Percentiles rank a stretch among this genome's conserved stretches.
Evolutionary conservation across 345 rosid genomes (phyloP).

Genomic region (Eutrema yunnanense): DNA sequence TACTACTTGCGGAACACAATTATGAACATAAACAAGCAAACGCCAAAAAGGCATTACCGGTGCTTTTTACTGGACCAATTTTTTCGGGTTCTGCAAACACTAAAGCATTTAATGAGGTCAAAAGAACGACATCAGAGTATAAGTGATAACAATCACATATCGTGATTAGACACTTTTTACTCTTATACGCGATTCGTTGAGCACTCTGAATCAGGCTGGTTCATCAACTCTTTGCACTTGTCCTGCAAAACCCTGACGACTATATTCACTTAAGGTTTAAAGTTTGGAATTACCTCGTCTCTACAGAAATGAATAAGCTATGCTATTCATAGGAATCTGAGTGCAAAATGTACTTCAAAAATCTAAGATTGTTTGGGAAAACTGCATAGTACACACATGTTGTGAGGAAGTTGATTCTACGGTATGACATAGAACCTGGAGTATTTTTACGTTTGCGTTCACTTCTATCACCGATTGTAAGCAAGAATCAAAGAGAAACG

Average conservation of each 20-base stretch:
- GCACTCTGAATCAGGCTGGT: slow-evolving; percentile 48
- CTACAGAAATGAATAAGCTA: neutral
- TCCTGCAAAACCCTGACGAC: slow-evolving; percentile 29
- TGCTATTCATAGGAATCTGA: neutral
- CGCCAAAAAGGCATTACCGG: neutral
- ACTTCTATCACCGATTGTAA: slow-evolving; percentile 1
- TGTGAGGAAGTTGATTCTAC: slow-evolving; percentile 27
- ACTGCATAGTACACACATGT: slow-evolving; percentile 27
- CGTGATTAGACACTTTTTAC: neutral
- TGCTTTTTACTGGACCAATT: neutral
- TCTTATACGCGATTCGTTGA: slow-evolving; percentile 35
- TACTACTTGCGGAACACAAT: neutral
- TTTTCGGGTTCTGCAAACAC: neutral
- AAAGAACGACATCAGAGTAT: neutral
- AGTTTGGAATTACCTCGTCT: neutral
- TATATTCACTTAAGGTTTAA: neutral
- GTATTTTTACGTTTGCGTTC: neutral
- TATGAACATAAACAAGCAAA: neutral
- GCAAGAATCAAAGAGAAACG: slow-evolving; percentile 2
- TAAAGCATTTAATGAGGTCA: neutral
- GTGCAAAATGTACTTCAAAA: neutral
- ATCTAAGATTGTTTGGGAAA: slow-evolving; percentile 15
- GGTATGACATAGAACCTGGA: slow-evolving; percentile 15
- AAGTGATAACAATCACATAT: neutral
- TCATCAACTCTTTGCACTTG: slow-evolving; percentile 15